Evolutionary conservation across 371 early-diverging fungal species (phyloP).

Genomic region (Haplosporangium sp.): DNA sequence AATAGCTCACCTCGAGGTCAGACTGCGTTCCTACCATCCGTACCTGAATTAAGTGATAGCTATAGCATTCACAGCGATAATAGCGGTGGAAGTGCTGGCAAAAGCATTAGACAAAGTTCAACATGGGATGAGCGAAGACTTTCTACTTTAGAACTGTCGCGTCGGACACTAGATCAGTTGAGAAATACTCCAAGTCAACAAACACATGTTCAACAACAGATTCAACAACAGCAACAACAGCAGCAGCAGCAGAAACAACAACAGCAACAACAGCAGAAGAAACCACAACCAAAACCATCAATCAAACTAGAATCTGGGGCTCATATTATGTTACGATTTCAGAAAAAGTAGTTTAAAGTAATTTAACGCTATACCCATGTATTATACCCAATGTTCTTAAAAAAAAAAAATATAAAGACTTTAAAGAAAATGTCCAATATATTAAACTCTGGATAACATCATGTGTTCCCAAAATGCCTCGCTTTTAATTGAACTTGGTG

Average conservation of each 20-base stretch:
- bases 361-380: constrained; percentile 6
- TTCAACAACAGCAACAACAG: constrained; percentile 5
- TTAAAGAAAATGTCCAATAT: no score
- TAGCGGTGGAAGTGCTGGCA: neutral
- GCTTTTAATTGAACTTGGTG: no score
- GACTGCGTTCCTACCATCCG: constrained; percentile 1
- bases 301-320: constrained; percentile 4
- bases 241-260: constrained; percentile 9
- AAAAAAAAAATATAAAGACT: no score
- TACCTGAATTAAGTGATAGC: constrained; percentile 3
- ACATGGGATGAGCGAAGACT: constrained; percentile 23
- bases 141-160: constrained; percentile 23
- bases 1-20: neutral
- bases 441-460: no score
- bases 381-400: neutral
- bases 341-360: constrained; percentile 4
- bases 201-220: constrained; percentile 1
- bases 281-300: constrained; percentile 5
- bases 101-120: neutral
- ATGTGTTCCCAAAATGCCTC: no score
- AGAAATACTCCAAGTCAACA: constrained; percentile 16
- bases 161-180: constrained; percentile 13
- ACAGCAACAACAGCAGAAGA: constrained; percentile 7
- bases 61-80: constrained; percentile 25
- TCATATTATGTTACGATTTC: constrained; percentile 29